Conservation (phyloP, 1,284 basidiomycete genomes). For the Apiotrichum akiyoshidainum region DNA sequence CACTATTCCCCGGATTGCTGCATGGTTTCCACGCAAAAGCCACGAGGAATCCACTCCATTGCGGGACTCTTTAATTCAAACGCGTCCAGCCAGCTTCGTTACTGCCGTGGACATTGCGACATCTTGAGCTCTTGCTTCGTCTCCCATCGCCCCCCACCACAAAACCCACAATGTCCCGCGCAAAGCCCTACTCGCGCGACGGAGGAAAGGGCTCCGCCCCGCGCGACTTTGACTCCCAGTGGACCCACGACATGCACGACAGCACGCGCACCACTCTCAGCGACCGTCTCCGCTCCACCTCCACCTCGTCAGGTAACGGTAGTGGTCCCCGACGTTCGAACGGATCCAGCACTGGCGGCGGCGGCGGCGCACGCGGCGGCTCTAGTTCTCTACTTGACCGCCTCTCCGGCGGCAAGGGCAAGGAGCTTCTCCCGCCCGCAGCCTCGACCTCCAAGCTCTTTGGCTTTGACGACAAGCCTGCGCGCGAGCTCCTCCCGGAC, state of each 20-base stretch:
- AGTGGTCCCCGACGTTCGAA: not conserved
- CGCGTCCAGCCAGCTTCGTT: no score
- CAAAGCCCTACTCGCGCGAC: conserved; percentile 25
- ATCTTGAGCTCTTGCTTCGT: not conserved
- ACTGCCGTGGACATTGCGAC: no score
- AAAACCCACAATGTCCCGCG: conserved; percentile 15
- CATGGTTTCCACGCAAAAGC: no score
- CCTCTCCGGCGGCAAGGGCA: conserved; percentile 30
- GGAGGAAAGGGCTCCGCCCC: conserved; percentile 14
- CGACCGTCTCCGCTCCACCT: conserved; percentile 13
- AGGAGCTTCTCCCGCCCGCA: conserved; percentile 23
- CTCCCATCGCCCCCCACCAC: not conserved
- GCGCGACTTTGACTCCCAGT: conserved; percentile 26
- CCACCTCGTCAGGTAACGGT: no score
- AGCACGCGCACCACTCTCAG: conserved; percentile 21
- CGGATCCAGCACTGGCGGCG: not conserved
- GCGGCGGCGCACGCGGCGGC: not conserved
- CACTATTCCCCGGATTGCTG: no score
- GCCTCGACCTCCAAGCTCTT: not conserved
- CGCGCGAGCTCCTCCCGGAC: conserved; percentile 32
- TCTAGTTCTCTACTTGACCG: conserved; percentile 23
- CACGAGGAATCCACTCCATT: no score
- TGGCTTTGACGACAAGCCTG: conserved; percentile 1
- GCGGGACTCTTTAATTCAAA: no score
- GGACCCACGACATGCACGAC: conserved; percentile 46